Evolutionary conservation across 345 rosid species (phyloP).

Genomic region (Mercurialis annua): DNA sequence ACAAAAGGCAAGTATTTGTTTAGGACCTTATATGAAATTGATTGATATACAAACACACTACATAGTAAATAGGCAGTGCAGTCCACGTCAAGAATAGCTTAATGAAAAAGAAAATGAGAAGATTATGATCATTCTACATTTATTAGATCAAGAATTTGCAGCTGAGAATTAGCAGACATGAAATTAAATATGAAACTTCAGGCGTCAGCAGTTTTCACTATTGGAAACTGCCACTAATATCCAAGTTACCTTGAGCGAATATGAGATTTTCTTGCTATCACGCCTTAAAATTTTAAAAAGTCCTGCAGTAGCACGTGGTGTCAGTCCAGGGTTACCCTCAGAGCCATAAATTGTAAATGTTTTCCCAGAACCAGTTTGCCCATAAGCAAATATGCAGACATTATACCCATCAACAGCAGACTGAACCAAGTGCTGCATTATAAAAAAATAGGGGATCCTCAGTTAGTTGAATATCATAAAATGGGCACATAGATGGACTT

Average conservation of each 20-base stretch:
- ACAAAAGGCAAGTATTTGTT: not conserved
- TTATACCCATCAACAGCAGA: constrained; percentile 96
- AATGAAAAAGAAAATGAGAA: not conserved
- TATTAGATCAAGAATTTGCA: not conserved
- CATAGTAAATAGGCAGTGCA: not conserved
- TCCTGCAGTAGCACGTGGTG: constrained; percentile 85
- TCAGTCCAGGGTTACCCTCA: constrained; percentile 72
- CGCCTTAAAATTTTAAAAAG: constrained; percentile 73
- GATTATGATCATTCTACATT: not conserved
- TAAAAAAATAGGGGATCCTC: constrained; percentile 1
- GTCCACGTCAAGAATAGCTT: not conserved
- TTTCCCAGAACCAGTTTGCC: constrained; percentile 98
- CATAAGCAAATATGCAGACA: constrained; percentile 95
- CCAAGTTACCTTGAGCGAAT: constrained; percentile 69
- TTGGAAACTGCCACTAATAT: not conserved
- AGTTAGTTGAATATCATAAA: not conserved
- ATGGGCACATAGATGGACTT: not conserved
- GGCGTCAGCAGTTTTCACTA: not conserved
- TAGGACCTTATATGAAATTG: not conserved
- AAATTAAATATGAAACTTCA: not conserved
- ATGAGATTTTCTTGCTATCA: constrained; percentile 74
- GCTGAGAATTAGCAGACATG: not conserved
- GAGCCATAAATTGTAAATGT: constrained; percentile 94
- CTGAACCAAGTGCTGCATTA: constrained; percentile 78
- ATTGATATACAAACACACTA: not conserved